phyloP scores from a whole-genome alignment of 371 early-diverging fungal species.

The Mortierella sp. region DNA sequence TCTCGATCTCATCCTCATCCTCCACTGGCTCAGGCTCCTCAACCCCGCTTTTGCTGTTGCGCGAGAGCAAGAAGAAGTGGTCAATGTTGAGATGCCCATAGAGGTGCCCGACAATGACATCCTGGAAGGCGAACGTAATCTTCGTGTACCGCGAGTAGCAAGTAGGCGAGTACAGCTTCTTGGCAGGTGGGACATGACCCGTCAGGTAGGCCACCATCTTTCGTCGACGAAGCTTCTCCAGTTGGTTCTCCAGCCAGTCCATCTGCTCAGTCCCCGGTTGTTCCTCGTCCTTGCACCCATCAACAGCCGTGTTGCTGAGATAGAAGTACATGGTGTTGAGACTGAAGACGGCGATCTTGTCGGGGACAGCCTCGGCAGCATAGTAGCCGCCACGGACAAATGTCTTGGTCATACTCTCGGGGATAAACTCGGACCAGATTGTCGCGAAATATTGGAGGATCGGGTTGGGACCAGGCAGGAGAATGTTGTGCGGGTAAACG shows the following conservation, averaged over 20 bases:
- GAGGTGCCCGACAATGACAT: slow-evolving; percentile 79
- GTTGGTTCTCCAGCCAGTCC: slow-evolving; percentile 74
- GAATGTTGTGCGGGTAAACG: slow-evolving; percentile 79
- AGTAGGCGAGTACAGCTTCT: slow-evolving; percentile 70
- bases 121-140: slow-evolving; percentile 68
- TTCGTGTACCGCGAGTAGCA: slow-evolving; percentile 74
- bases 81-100: slow-evolving; percentile 90
- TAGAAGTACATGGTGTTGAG: slow-evolving; percentile 84
- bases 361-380: slow-evolving; percentile 64
- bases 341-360: slow-evolving; percentile 65
- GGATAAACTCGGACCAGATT: slow-evolving; percentile 74
- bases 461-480: slow-evolving; percentile 63
- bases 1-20: not conserved
- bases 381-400: slow-evolving; percentile 83
- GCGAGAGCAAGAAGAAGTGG: slow-evolving; percentile 65
- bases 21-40: not conserved
- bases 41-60: not conserved
- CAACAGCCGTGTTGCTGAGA: slow-evolving; percentile 73
- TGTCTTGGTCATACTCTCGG: slow-evolving; percentile 63
- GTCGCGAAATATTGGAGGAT: slow-evolving; percentile 64
- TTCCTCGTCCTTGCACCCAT: slow-evolving; percentile 68
- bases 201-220: slow-evolving; percentile 70
- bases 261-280: slow-evolving; percentile 78
- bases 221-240: slow-evolving; percentile 51
- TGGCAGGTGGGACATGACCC: slow-evolving; percentile 84